Evolutionary conservation across 495 filamentous ascomycete species (phyloP).

Genomic region (Trichocladium antarcticum): DNA sequence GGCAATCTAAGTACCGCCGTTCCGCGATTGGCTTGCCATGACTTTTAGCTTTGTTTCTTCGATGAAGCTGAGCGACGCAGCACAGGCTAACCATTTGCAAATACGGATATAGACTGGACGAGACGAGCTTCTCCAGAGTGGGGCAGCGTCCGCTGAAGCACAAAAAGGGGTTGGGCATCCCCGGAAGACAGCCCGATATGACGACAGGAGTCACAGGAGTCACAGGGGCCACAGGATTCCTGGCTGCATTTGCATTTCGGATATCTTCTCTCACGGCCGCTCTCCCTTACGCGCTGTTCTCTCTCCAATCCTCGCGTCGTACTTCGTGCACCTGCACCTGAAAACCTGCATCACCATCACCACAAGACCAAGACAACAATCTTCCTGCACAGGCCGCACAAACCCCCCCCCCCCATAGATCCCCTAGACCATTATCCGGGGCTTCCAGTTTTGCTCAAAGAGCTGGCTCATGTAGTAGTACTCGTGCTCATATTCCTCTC

Average conservation of each 20-base stretch:
- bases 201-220: too few species aligned
- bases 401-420: background rate
- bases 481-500: slow-evolving; percentile 35
- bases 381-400: background rate
- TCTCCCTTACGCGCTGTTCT: too few species aligned
- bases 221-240: background rate
- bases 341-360: background rate
- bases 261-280: background rate
- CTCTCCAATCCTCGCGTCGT: slow-evolving; percentile 4
- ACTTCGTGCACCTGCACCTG: slow-evolving; percentile 14
- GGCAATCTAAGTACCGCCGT: background rate
- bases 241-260: background rate
- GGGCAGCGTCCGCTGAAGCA: background rate
- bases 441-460: slow-evolving; percentile 41
- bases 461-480: slow-evolving; percentile 44
- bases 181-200: background rate
- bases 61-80: too few species aligned
- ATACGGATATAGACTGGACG: too few species aligned
- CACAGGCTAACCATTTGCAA: too few species aligned
- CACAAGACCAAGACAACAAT: background rate
- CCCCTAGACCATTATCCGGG: slow-evolving; percentile 30
- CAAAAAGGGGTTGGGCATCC: background rate
- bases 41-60: background rate
- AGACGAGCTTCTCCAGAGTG: background rate
- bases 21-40: slow-evolving; percentile 5